These are phyloP conservation scores for Metschnikowia lochheadii DNA, from an alignment of 805 yeast species.

Conservation along the genomic window DNA sequence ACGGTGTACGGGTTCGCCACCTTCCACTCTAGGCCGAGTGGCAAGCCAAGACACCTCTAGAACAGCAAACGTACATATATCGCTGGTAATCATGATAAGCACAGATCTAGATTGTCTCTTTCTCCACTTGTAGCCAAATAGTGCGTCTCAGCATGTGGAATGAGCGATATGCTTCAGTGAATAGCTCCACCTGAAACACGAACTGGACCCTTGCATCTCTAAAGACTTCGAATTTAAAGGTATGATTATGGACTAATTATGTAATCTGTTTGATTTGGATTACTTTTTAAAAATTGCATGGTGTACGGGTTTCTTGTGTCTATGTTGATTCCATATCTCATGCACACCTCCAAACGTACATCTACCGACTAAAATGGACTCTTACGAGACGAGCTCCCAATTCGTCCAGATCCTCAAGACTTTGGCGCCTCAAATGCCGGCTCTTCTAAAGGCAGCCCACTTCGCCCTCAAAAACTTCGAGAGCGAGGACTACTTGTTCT, in stretches of 20 bases:
- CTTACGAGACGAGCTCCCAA: slow-evolving; percentile 80
- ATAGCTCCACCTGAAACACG: no score
- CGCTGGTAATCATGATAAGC: background rate
- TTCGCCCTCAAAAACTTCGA: slow-evolving; percentile 57
- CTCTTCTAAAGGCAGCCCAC: slow-evolving; percentile 48
- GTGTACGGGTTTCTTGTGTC: slow-evolving; percentile 10
- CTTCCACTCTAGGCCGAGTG: background rate
- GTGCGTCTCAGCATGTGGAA: background rate
- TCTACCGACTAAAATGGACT: slow-evolving; percentile 54
- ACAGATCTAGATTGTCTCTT: background rate
- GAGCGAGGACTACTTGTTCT: slow-evolving; percentile 63
- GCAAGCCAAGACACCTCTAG: background rate
- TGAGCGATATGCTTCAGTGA: no score
- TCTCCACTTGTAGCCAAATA: background rate
- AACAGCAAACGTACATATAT: background rate
- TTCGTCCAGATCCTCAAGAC: slow-evolving; percentile 62
- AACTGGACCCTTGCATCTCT: no score
- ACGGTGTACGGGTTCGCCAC: slow-evolving; percentile 4
- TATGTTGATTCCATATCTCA: background rate
- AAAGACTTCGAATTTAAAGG: no score
- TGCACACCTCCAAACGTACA: background rate
- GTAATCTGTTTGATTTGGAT: no score
- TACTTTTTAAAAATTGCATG: background rate
- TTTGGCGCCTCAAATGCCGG: slow-evolving; percentile 59
- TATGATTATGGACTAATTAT: no score